These are phyloP conservation scores for Lactarius hatsudake DNA, from an alignment of 768 basidiomycete species.

Conservation along the genomic window DNA sequence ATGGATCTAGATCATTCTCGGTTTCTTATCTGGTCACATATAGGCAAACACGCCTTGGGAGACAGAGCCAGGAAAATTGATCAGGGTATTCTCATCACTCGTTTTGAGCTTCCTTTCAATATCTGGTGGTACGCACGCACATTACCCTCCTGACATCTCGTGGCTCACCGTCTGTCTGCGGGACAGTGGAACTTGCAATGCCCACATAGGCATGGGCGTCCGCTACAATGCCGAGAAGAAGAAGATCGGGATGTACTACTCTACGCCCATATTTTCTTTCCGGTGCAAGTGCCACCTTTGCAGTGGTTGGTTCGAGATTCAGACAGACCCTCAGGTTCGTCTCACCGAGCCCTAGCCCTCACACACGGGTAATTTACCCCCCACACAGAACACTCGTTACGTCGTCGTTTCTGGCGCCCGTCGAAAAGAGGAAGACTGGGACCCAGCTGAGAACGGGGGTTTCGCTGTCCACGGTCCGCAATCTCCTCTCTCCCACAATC, in stretches of 20 bases:
- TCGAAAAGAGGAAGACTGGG: conserved; percentile 94
- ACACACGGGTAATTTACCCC: not conserved
- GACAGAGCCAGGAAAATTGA: conserved; percentile 93
- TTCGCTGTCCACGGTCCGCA: conserved; percentile 78
- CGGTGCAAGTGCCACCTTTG: conserved; percentile 98
- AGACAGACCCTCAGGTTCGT: conserved; percentile 91
- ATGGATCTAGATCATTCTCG: not conserved
- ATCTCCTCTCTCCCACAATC: not conserved
- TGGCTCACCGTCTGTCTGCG: conserved; percentile 3
- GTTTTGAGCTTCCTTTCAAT: conserved; percentile 95
- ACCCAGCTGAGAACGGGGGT: conserved; percentile 94
- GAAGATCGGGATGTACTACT: conserved; percentile 92
- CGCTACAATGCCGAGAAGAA: conserved; percentile 99
- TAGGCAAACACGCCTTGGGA: conserved; percentile 92
- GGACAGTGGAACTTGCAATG: conserved; percentile 84
- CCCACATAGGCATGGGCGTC: conserved; percentile 98
- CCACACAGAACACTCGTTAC: conserved; percentile 83
- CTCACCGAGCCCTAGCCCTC: not conserved
- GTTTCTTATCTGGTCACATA: conserved; percentile 6
- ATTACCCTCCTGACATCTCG: not conserved
- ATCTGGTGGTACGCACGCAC: conserved; percentile 82
- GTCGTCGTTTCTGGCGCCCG: conserved; percentile 91
- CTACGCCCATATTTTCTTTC: conserved; percentile 92
- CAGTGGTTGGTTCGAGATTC: conserved; percentile 95
- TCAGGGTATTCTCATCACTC: conserved; percentile 91